phyloP scores from a whole-genome alignment of 192 early-diverging fungal species.

The Geranomyces variabilis region DNA sequence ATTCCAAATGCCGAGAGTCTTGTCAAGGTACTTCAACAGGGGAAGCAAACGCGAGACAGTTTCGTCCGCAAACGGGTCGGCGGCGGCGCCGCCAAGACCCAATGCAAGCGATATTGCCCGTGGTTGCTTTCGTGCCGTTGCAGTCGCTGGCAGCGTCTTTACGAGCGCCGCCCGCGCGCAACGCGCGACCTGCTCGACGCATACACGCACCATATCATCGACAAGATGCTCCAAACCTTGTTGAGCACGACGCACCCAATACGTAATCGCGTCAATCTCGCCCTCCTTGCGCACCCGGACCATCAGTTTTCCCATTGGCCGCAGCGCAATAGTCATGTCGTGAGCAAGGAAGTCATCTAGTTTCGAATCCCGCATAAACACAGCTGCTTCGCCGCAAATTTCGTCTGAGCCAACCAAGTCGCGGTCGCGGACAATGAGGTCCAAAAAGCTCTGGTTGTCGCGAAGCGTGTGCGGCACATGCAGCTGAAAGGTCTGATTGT shows the following conservation, averaged over 20 bases:
- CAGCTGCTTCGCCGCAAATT: constrained; percentile 22
- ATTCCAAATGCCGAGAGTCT: constrained; percentile 38
- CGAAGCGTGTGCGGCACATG: constrained; percentile 27
- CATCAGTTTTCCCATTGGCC: constrained; percentile 43
- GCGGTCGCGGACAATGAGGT: constrained; percentile 44
- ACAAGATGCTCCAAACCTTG: constrained; percentile 36
- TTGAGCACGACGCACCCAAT: constrained; percentile 41
- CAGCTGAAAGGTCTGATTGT: constrained; percentile 43
- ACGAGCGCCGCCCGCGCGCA: background rate
- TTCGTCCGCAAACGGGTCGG: too few relatives aligned
- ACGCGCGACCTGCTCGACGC: constrained; percentile 37
- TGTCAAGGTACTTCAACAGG: constrained; percentile 43
- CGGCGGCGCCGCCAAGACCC: too few relatives aligned
- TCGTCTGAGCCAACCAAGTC: constrained; percentile 43
- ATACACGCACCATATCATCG: constrained; percentile 51
- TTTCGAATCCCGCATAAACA: constrained; percentile 37
- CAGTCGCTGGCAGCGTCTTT: background rate
- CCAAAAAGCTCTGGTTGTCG: constrained; percentile 36
- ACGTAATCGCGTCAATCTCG: constrained; percentile 50
- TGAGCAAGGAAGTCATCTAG: constrained; percentile 47
- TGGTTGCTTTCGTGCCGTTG: background rate
- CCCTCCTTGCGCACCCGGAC: constrained; percentile 42
- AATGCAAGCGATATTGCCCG: too few relatives aligned
- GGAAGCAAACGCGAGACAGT: constrained; percentile 1
- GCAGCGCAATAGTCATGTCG: constrained; percentile 32